Evolutionary conservation across 2,329 filamentous ascomycete species (phyloP), one percentile per base, ranked within the genome.

Genomic region (Diaporthe citriasiana): DNA sequence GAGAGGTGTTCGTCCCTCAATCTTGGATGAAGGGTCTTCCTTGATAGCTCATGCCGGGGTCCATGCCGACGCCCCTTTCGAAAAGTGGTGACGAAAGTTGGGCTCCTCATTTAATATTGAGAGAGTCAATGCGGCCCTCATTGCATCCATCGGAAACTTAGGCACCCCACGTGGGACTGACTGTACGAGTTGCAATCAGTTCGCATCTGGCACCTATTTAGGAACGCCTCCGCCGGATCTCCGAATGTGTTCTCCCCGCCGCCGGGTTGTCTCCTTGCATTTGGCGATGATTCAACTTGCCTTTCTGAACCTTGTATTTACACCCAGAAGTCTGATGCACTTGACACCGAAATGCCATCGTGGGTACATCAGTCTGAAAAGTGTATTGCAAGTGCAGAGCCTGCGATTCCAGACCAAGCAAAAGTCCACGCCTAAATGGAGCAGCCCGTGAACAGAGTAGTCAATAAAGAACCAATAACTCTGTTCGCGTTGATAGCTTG

Each of bases 1-100:
- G 45, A 66, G 60, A 66, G 60, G 60, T 45, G 60, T 66, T 51
- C 60, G 19, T 66, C 60, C 45, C 60, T 66, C 42, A 66, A 66
- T 66, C 27, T 66, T 51, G 30, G 6, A 1, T 51, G 45, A 66
- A 51, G 60, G 60, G 42, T 51, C 60, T 66, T 66, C 60, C 60
- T 66, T 66, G 60, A 10, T 22, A 13, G 45, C 22, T n/a, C 13
- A 13, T 35, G 42, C 42, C 30, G 42, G 60, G 60, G 60, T 51
- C 15, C n/a, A 1, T 51, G 30, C 6, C 30, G 42, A 25, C 42
- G 13, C 22, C 60, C 42, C 47, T 25, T 17, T 51, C 40, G 15
- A 51, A 45, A 38, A 51, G 60, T 66, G 60, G 60, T 66, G 60
- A 66, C 60, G 60, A 66, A 19, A 42, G 10, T 17, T 13, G 6